These are phyloP conservation scores for Exophiala viscosa DNA, from an alignment of 2,329 filamentous ascomycete species.

Conservation along the genomic window DNA sequence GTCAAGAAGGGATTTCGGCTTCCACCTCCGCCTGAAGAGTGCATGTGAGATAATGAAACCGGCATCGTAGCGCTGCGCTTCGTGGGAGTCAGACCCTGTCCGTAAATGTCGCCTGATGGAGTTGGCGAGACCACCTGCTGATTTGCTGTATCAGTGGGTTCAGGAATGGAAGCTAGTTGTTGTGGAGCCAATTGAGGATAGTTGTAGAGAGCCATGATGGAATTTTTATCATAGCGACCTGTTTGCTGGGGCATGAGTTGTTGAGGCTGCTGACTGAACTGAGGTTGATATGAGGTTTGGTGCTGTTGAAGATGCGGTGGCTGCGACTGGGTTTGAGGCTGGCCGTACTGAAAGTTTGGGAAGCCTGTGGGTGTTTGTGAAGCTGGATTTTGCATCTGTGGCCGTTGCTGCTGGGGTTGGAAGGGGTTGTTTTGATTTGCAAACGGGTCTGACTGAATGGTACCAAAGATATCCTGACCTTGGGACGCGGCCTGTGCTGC, in stretches of 20 bases:
- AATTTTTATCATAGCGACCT: constrained; percentile 44
- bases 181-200: constrained; percentile 35
- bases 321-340: constrained; percentile 6
- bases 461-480: constrained; percentile 16
- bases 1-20: constrained; percentile 35
- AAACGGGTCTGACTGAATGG: constrained; percentile 26
- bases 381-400: constrained; percentile 20
- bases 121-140: constrained; percentile 25
- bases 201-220: constrained; percentile 47
- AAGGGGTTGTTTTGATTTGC: constrained; percentile 25
- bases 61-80: constrained; percentile 35
- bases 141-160: constrained; percentile 27
- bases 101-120: constrained; percentile 19
- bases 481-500: constrained; percentile 14
- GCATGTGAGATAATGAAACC: constrained; percentile 26
- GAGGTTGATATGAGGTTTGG: constrained; percentile 15
- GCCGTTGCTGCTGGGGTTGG: constrained; percentile 10
- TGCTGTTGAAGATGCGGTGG: constrained; percentile 16
- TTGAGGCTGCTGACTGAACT: constrained; percentile 22
- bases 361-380: constrained; percentile 8
- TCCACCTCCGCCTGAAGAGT: constrained; percentile 28
- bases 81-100: constrained; percentile 28
- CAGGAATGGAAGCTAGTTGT: constrained; percentile 29
- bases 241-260: constrained; percentile 39
- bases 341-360: constrained; percentile 24